Conservation (phyloP, 768 basidiomycete genomes). For the Lenzites betulinus region DNA sequence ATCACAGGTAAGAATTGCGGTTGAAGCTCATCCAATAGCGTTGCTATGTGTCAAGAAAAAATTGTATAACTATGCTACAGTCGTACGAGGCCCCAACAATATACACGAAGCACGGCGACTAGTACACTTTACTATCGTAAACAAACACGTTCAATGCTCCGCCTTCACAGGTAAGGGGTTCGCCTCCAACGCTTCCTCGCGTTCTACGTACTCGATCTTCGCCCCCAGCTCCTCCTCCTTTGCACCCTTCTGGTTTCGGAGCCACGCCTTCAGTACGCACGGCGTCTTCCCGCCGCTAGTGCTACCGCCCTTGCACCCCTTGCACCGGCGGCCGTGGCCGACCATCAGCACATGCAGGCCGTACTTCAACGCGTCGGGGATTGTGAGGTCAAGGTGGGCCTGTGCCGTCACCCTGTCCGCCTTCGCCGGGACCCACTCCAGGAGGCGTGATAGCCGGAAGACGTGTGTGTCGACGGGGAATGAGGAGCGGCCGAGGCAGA, state of each 20-base stretch:
- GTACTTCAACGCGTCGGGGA: constrained; percentile 57
- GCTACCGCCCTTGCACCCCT: constrained; percentile 49
- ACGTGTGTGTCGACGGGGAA: constrained; percentile 71
- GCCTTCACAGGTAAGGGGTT: not conserved
- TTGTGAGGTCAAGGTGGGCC: constrained; percentile 53
- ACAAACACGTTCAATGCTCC: constrained; percentile 2
- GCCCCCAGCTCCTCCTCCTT: constrained; percentile 25
- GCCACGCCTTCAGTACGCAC: constrained; percentile 41
- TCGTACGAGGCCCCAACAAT: not conserved
- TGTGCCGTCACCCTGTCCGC: constrained; percentile 56
- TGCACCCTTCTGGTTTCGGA: constrained; percentile 29
- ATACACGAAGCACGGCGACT: not conserved
- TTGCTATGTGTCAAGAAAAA: not conserved
- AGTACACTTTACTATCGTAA: not conserved
- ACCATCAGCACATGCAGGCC: constrained; percentile 62
- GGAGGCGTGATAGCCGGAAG: constrained; percentile 51
- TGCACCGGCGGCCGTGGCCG: constrained; percentile 54
- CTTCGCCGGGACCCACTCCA: constrained; percentile 50
- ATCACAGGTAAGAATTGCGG: not conserved
- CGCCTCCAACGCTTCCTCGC: not conserved
- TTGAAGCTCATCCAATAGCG: not conserved
- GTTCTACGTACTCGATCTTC: constrained; percentile 17
- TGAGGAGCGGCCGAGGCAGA: constrained; percentile 59
- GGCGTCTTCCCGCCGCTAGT: constrained; percentile 29
- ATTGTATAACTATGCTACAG: not conserved